Base-by-base conservation (phyloP, 768 basidiomycete genomes). In the Lepiota brunneoincarnata region DNA sequence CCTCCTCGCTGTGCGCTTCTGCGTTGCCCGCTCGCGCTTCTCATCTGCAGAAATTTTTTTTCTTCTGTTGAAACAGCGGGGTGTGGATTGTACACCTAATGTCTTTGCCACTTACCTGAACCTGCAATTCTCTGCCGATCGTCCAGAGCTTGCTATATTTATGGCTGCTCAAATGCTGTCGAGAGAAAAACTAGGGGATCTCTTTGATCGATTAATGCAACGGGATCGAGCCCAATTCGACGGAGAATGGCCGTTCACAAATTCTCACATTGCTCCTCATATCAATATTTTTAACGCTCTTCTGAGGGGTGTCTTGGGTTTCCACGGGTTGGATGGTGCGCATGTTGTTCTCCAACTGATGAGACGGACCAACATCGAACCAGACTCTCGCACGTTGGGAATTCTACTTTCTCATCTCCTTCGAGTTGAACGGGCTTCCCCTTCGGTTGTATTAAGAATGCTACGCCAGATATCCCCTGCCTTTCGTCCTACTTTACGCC, bases 281-380 rank as follows among this genome's bases (percentile, higher is more conserved):
- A 66, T 70, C 35, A 70, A 75, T 48, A 67, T 88, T 23, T 81
- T 88, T 71, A 90, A 92, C 63, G 74, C 82, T 17, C 67, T 87
- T 17, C 68, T 90, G 11, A 69, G 71, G 46, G 80, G 81, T 36
- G 56, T 81, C 18, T 64, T 89, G 51, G 65, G 62, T 20, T 67
- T 69, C 37, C 72, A 72, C 55, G 86, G 86, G 37, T 66, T 89
- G 42, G 56, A 68, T 35, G 76, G 72, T 34, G 74, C 81, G 50
- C 72, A 67, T 17, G 58, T 58, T 42, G 65, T 89, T 39, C 68
- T 86, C 53, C 70, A 68, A 24, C 70, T 85, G 46, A 89, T 92
- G 87, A 71, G 67, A 35, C 62, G 69, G 24, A 72, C 72, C 51
- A 63, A 74, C 15, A 63, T 92, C 48, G 63, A 62, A 34, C 83